Evolutionary conservation across 805 yeast species (phyloP), one percentile per base, ranked within the genome.

Genomic region (Blastobotrys parvus): DNA sequence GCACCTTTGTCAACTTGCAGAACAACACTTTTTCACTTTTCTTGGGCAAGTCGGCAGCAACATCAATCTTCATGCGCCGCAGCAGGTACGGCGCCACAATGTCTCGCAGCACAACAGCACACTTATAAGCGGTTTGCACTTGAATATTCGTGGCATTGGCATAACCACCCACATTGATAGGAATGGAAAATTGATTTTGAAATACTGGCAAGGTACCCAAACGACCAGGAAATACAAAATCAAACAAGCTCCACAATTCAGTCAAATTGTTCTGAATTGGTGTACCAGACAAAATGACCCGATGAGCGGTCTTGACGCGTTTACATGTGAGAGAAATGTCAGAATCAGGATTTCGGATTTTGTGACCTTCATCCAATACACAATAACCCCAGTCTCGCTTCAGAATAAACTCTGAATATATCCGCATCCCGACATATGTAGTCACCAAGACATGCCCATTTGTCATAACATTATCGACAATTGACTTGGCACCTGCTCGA

Each of bases 111-210:
- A 90, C 80, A 3, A 89, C 92, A 0, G 98, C 98, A 66, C 97
- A 92, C 59, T 87, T 87, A 58, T 86, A 89, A 1, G 97, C 96
- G 1, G 97, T 81, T 58, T 90, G 97, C 0, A 92, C 97, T 59
- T 92, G 97, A 2, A 92, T 76, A 59, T 92, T 92, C 1, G 94
- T 79, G 0, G 98, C 97, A 65, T 90, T 92, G 1, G 98, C 95
- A 63, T 92, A 92, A 0, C 98, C 98, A n/a, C 98, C 98, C 59
- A 85, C 72, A 56, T 88, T 90, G 36, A 92, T 92, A 0, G 98
- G 98, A 4, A 80, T 70, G 2, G 95, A 82, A 60, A 92, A 92
- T 59, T 92, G 96, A 42, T 75, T 82, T 61, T 89, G 94, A 55
- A 92, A 92, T 0, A 92, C 90, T 0, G 98, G 98, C 19, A 92